Evolutionary conservation across 176 grass and related monocot genomes (phyloP).

Genomic region (Poa annua): DNA sequence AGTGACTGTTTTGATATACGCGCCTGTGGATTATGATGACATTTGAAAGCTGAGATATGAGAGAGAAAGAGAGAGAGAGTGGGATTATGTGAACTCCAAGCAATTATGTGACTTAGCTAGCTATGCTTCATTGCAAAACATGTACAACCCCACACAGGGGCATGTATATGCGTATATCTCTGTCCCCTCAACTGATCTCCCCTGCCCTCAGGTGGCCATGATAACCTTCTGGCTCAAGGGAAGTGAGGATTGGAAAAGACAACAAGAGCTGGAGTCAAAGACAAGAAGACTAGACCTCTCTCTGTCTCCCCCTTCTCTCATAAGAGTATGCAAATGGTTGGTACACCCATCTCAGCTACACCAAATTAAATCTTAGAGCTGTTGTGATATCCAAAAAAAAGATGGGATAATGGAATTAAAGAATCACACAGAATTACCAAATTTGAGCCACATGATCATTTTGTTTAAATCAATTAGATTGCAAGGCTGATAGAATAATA

Average conservation of each 20-base stretch:
- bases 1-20: conserved; percentile 43
- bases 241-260: conserved; percentile 66
- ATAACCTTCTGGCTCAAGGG: conserved; percentile 91
- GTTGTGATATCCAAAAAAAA: neutral
- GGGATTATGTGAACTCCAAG: conserved; percentile 87
- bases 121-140: conserved; percentile 82
- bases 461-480: neutral
- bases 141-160: conserved; percentile 48
- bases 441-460: neutral
- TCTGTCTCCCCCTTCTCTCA: conserved; percentile 11
- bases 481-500: neutral
- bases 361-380: neutral
- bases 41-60: conserved; percentile 40
- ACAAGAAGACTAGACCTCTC: conserved; percentile 69
- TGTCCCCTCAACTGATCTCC: conserved; percentile 53
- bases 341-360: conserved; percentile 28
- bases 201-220: conserved; percentile 57
- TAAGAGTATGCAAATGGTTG: conserved; percentile 26
- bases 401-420: neutral
- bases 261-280: conserved; percentile 98
- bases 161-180: conserved; percentile 45
- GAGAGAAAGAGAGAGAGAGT: conserved; percentile 14
- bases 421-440: neutral
- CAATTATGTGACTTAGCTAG: conserved; percentile 60
- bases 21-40: conserved; percentile 42